Conservation (phyloP, 2,329 filamentous ascomycete species). For the Colletotrichum viniferum region DNA sequence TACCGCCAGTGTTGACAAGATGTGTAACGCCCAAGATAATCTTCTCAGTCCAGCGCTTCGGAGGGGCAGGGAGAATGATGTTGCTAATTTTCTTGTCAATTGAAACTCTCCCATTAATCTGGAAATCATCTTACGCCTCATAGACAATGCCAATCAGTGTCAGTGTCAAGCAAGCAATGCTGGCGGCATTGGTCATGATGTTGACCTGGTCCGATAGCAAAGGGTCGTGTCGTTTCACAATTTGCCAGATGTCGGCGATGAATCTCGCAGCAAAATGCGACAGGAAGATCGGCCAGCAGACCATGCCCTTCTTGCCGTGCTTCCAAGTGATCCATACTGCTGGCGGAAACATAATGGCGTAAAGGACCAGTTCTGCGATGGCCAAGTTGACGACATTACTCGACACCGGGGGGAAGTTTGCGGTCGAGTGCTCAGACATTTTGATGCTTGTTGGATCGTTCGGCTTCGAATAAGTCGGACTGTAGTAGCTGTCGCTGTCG, state of each 20-base stretch:
- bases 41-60: slow-evolving; percentile 23
- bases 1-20: slow-evolving; percentile 25
- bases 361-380: slow-evolving; percentile 26
- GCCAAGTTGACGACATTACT: slow-evolving; percentile 15
- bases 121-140: slow-evolving; percentile 26
- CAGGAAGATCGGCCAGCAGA: slow-evolving; percentile 32
- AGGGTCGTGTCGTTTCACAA: slow-evolving; percentile 24
- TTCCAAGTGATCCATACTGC: slow-evolving; percentile 28
- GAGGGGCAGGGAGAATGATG: slow-evolving; percentile 22
- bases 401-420: slow-evolving; percentile 4
- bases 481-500: background rate
- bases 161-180: slow-evolving; percentile 29
- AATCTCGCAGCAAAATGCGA: slow-evolving; percentile 27
- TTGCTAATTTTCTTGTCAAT: slow-evolving; percentile 9
- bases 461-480: background rate
- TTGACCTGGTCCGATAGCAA: slow-evolving; percentile 25
- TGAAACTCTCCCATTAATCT: background rate
- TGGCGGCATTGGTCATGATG: slow-evolving; percentile 31
- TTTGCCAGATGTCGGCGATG: slow-evolving; percentile 27
- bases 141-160: slow-evolving; percentile 30
- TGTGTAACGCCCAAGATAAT: slow-evolving; percentile 27
- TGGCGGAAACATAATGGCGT: slow-evolving; percentile 22
- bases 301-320: slow-evolving; percentile 32
- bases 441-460: background rate
- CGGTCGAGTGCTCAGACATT: background rate